These are phyloP conservation scores for Strobilomyces echinocephalus DNA, from an alignment of 768 basidiomycete species.

Conservation along the genomic window DNA sequence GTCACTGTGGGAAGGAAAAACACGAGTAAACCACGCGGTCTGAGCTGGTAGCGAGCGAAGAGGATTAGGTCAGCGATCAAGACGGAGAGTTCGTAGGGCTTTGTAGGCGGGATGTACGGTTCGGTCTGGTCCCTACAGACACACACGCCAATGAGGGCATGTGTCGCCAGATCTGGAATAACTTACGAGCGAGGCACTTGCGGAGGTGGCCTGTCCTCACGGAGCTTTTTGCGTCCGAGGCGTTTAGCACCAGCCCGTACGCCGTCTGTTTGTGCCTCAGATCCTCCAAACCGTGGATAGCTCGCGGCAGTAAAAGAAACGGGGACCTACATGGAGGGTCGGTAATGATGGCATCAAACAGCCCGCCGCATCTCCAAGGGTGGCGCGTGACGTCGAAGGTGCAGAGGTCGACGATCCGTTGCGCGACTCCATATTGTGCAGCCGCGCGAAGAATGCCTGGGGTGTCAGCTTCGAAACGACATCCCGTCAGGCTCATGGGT, in stretches of 20 bases:
- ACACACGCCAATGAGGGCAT: background rate
- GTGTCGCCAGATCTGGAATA: background rate
- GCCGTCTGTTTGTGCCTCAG: slow-evolving; percentile 56
- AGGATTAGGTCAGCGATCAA: slow-evolving; percentile 78
- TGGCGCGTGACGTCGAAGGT: slow-evolving; percentile 92
- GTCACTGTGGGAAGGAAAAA: slow-evolving; percentile 94
- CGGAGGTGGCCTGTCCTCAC: slow-evolving; percentile 24
- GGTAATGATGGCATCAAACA: slow-evolving; percentile 93
- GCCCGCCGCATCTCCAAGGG: slow-evolving; percentile 82
- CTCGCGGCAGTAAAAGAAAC: background rate
- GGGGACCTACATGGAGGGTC: slow-evolving; percentile 81
- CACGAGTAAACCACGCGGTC: slow-evolving; percentile 82
- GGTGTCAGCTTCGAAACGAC: slow-evolving; percentile 27
- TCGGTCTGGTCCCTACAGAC: slow-evolving; percentile 39
- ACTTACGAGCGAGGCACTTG: slow-evolving; percentile 43
- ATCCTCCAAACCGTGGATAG: background rate
- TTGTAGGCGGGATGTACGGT: slow-evolving; percentile 84
- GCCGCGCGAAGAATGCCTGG: slow-evolving; percentile 82
- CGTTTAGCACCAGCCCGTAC: slow-evolving; percentile 86
- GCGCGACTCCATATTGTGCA: slow-evolving; percentile 71
- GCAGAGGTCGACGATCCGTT: slow-evolving; percentile 74
- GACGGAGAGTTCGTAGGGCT: slow-evolving; percentile 86
- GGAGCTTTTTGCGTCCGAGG: slow-evolving; percentile 60
- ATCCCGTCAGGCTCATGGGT: background rate
- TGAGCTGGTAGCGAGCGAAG: slow-evolving; percentile 78